Percentiles rank a stretch among this genome's conserved stretches.
These are phyloP conservation scores for Meripilus lineatus DNA, from an alignment of 1,284 basidiomycete genomes.

Conservation along the genomic window DNA sequence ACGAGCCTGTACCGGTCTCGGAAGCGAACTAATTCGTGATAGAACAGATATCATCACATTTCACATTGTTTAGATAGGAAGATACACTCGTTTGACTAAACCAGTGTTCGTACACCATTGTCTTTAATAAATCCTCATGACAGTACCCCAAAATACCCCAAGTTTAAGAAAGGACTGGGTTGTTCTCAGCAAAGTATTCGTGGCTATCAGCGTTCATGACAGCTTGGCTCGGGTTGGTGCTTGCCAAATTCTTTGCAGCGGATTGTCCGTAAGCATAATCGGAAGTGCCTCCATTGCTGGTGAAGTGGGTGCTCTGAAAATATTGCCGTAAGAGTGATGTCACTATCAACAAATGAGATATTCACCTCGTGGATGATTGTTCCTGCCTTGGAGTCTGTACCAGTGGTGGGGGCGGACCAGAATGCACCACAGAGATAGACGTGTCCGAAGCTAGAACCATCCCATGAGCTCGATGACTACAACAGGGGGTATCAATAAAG, in stretches of 20 bases:
- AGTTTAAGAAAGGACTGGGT: conserved; percentile 30
- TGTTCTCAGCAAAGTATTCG: conserved; percentile 55
- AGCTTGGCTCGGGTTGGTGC: conserved; percentile 33
- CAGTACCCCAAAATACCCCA: too few species aligned
- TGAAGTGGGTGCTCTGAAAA: conserved; percentile 45
- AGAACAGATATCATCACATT: too few species aligned
- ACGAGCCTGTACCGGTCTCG: too few species aligned
- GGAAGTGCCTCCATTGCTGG: conserved; percentile 38
- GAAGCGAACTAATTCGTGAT: too few species aligned
- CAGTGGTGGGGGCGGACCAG: conserved; percentile 39
- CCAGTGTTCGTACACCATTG: too few species aligned
- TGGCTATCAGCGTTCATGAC: conserved; percentile 44
- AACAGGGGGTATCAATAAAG: too few species aligned
- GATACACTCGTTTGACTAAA: too few species aligned
- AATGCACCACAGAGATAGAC: conserved; percentile 45
- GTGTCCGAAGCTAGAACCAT: conserved; percentile 31
- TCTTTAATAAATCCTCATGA: too few species aligned
- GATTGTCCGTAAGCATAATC: conserved; percentile 44
- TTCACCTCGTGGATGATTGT: conserved; percentile 28
- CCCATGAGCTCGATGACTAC: too few species aligned
- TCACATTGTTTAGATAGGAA: too few species aligned
- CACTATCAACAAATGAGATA: too few species aligned
- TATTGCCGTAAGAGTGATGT: too few species aligned
- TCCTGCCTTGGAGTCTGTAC: conserved; percentile 42
- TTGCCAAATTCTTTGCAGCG: conserved; percentile 34